Base-by-base conservation (phyloP, 1,139 yeast genomes). In the Hansenula sp. region DNA sequence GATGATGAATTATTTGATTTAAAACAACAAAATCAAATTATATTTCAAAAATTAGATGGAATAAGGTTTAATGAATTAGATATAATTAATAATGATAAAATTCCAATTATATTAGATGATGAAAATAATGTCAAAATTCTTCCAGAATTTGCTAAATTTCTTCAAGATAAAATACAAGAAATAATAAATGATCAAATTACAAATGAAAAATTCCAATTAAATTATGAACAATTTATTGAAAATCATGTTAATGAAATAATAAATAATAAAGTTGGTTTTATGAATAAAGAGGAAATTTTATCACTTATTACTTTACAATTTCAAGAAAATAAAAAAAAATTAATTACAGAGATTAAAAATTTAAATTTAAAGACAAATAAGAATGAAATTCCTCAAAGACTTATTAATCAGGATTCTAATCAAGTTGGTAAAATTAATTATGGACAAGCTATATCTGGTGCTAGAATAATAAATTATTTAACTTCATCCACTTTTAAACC, bases 391-490 rank as follows among this genome's bases (percentile, higher is more conserved):
- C 32, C 32, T 17, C 20, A 27, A 11, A 22, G 35, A 24, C 20
- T 24, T 18, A 16, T 40, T 14, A 19, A 17, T 14, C 19, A 30
- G 12, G 24, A 26, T 12, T 14, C 32, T 26, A 36, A 35, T 2
- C 37, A 27, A 16, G 18, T 24, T 22, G 22, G 22, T 10, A 53
- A 51, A 26, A 29, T 49, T 3, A 48, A 54, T 38, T 51, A 52
- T 38, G 44, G 55, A 0, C 42, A 44, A 26, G 38, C 45, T 16
- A 32, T 50, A 0, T 45, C 49, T 14, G 58, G 57, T 10, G 55
- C 57, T 3, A 40, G 58, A 21, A 44, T 54, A 12, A 48, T 54
- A 32, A 52, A 53, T 36, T 54, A 51, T 34, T 31, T 52, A 21
- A 43, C 55, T 2, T 46, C 57, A 2, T 29, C 44, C 22, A 47